These are phyloP conservation scores for Jamesozyma piceae DNA, from an alignment of 805 yeast species.

Conservation along the genomic window DNA sequence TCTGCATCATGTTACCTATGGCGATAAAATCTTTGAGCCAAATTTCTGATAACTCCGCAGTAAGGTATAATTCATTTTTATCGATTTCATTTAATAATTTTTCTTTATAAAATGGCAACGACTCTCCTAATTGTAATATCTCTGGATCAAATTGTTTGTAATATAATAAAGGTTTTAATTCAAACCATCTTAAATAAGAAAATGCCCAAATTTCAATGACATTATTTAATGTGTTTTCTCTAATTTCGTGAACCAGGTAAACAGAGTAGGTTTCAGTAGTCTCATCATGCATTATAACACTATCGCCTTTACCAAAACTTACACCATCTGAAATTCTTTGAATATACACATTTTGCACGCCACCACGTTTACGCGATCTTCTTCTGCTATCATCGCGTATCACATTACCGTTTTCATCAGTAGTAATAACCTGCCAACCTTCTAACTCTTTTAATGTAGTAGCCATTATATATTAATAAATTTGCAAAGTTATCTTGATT, in stretches of 20 bases:
- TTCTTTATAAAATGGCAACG: constrained; percentile 11
- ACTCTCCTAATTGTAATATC: constrained; percentile 13
- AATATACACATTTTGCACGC: constrained; percentile 21
- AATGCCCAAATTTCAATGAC: constrained; percentile 41
- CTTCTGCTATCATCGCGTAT: constrained; percentile 14
- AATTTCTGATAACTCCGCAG: constrained; percentile 41
- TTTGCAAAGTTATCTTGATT: too few relatives aligned
- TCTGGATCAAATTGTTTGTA: constrained; percentile 21
- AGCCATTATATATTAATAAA: too few relatives aligned
- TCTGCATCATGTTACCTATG: constrained; percentile 38
- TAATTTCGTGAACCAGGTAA: constrained; percentile 43
- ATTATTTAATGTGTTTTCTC: constrained; percentile 38
- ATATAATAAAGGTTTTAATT: constrained; percentile 29
- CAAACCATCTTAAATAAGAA: constrained; percentile 38
- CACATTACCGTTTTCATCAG: constrained; percentile 22
- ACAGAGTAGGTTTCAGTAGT: constrained; percentile 32
- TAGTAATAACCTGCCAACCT: constrained; percentile 27
- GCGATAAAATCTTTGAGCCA: constrained; percentile 35
- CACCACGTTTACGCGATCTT: constrained; percentile 17
- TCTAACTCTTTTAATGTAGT: constrained; percentile 16
- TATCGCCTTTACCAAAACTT: constrained; percentile 44
- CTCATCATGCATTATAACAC: constrained; percentile 35
- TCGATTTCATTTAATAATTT: constrained; percentile 17
- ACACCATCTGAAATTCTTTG: constrained; percentile 40
- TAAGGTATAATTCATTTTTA: constrained; percentile 44